phyloP scores from a whole-genome alignment of 371 early-diverging fungal genomes.

The Dinochytrium kinnereticum region DNA sequence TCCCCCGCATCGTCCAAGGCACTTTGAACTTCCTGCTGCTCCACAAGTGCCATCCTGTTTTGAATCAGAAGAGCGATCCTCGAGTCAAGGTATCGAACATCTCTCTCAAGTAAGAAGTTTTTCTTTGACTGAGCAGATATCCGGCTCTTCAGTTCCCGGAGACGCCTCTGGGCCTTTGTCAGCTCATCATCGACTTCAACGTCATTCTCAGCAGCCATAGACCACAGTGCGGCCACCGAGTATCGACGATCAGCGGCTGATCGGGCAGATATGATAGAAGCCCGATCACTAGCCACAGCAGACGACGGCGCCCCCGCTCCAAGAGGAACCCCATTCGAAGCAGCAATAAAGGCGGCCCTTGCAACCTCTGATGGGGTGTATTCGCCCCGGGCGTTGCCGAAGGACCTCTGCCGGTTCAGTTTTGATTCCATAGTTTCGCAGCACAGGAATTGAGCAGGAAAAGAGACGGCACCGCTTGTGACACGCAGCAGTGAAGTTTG shows the following conservation, averaged over 20 bases:
- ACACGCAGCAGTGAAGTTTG: too few species aligned
- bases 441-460: too few species aligned
- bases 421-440: too few species aligned
- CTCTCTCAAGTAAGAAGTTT: slow-evolving; percentile 93
- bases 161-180: slow-evolving; percentile 82
- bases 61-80: slow-evolving; percentile 93
- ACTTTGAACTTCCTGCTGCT: slow-evolving; percentile 80
- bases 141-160: slow-evolving; percentile 84
- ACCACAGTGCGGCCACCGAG: slow-evolving; percentile 87
- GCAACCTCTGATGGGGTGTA: slow-evolving; percentile 40
- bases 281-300: slow-evolving; percentile 18
- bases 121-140: slow-evolving; percentile 94
- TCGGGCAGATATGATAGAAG: slow-evolving; percentile 11
- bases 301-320: slow-evolving; percentile 20
- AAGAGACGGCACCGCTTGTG: too few species aligned
- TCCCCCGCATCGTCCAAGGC: slow-evolving; percentile 78
- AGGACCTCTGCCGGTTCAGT: background rate
- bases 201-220: slow-evolving; percentile 94
- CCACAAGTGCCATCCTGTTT: slow-evolving; percentile 89
- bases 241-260: slow-evolving; percentile 63
- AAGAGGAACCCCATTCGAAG: slow-evolving; percentile 44
- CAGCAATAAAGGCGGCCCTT: slow-evolving; percentile 46
- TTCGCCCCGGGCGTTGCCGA: background rate
- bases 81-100: slow-evolving; percentile 91
- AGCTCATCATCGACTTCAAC: slow-evolving; percentile 93